Evolutionary conservation across 495 filamentous ascomycete genomes (phyloP), one percentile per base, ranked within the genome.

Genomic region (Talaromyces borbonicus): DNA sequence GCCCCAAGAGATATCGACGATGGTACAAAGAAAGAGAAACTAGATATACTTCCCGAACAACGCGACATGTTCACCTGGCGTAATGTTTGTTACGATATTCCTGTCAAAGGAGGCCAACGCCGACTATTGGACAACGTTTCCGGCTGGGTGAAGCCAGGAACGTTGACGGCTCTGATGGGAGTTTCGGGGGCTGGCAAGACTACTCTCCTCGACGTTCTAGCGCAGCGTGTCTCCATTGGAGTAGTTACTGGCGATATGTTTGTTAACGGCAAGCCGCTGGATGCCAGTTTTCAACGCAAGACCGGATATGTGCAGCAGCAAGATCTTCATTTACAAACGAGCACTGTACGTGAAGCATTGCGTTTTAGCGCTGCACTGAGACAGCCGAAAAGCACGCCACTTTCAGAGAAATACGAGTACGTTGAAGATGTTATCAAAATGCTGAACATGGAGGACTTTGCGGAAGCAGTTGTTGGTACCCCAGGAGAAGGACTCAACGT

Each of bases 271-370:
- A 52, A 52, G 5, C 53, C 51, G 0, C 54, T 81, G 12, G 85
- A 90, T 56, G 62, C 69, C 3, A 86, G 83, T 0, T 95, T 95
- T 71, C 86, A 92, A 55, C 79, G 89, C 18, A 92, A 90, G 66
- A 93, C 87, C 3, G 89, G 89, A 5, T 96, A 95, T 53, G 89
- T 90, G 15, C 85, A 96, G 53, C 90, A 96, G 58, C 86, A 93
- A 57, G 90, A 96, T 73, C 72, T 96, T 12, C 89, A 94, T 61
- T 67, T 92, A 12, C 69, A 80, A n/a, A 92, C 87, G 0, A 74
- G 81, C 0, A 96, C 90, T 4, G 88, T 95, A 19, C 78, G 90
- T 23, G 90, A 74, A 55, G 84, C 87, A 19, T 69, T 96, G 19
- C 72, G 74, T 38, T 96, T 96, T 64, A 85, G 79, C 45, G 90